Base-by-base conservation (phyloP, 1,139 yeast species). In the Hyphopichia khmerensis region DNA sequence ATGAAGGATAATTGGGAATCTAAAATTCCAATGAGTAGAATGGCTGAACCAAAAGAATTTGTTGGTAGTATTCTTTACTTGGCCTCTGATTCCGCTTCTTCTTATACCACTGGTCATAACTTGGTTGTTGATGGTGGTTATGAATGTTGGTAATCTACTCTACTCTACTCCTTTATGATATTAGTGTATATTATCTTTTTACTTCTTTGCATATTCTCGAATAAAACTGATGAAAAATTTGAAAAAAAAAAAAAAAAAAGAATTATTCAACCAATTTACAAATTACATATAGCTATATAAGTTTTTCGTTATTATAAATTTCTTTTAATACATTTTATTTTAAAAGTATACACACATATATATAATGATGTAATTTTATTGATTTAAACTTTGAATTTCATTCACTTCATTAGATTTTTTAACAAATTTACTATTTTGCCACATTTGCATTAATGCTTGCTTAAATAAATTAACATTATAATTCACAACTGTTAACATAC, bases 401-500 rank as follows among this genome's bases (percentile, higher is more conserved):
- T 27, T 11, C 5, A 27, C 18, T n/a, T 15, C 35, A 33, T 34
- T 24, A 15, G 34, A 5, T 19, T 36, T 36, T 27, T 33, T 29
- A 4, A 39, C 33, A 31, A 40, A 41, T 41, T 49, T 55, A 7
- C 75, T 64, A 43, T 62, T 64, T 44, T 68, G 68, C 95, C 95
- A 90, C 66, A 90, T 84, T 49, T 84, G 81, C 67, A 85, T 86
- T 49, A 91, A 72, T 1, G 96, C 86, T 43, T 80, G 80, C 51
- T 87, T 85, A 59, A 91, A 87, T 33, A 87, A 77, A 48, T 84
- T 87, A 34, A 91, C 91, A 59, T 93, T 93, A 61, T 89, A 91
- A 60, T 93, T 98, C 26, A 91, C 83, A 35, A 93, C 79, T 0
- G 96, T 84, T 55, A 87, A 65, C 10, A 84, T 73, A 40, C 74